Evolutionary conservation across 2,329 filamentous ascomycete species (phyloP), one percentile per base, ranked within the genome.

Genomic region (Penicillium glabrum): DNA sequence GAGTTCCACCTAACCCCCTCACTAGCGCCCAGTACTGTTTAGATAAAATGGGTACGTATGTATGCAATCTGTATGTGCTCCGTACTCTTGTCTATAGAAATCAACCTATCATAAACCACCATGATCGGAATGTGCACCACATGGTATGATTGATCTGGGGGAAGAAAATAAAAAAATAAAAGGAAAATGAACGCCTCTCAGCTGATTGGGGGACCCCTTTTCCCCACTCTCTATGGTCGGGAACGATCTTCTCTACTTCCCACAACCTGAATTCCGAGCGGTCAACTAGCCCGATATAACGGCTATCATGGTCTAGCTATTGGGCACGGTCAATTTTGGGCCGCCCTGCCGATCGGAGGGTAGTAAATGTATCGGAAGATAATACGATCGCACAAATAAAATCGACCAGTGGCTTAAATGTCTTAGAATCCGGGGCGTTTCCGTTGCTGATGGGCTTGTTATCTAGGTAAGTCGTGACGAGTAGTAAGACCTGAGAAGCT

Each of bases 291-390:
- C 44, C 31, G 45, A 21, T 55, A 47, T 26, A 14, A 46, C 39
- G 21, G 44, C 26, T 46, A 31, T 27, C 51, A 43, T 49, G 55
- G 46, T 53, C 46, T 51, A 54, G 54, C 13, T 48, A 51, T 54
- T 56, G 56, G 58, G 58, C 58, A 54, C 54, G 51, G 53, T 23
- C 41, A 35, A 39, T 27, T 45, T 60, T 56, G 52, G 60, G 56
- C 54, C 57, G 50, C 50, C n/a, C 44, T 54, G 53, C 47, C 33
- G 48, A 59, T 59, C 53, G 37, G 33, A 13, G 8, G 35, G 19
- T 41, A 19, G 39, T 21, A 23, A 19, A 21, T 23, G 39, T 46
- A 53, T 53, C 43, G 37, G 50, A 46, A 26, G 9, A 23, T 7
- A 14, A 21, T 23, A 14, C 19, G 19, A 23, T 39, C n/a, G 14